A percentile compares a stretch with the other conserved stretches of the same genome.
phyloP scores from a whole-genome alignment of 495 filamentous ascomycete genomes.

The Xylaria nigripes region DNA sequence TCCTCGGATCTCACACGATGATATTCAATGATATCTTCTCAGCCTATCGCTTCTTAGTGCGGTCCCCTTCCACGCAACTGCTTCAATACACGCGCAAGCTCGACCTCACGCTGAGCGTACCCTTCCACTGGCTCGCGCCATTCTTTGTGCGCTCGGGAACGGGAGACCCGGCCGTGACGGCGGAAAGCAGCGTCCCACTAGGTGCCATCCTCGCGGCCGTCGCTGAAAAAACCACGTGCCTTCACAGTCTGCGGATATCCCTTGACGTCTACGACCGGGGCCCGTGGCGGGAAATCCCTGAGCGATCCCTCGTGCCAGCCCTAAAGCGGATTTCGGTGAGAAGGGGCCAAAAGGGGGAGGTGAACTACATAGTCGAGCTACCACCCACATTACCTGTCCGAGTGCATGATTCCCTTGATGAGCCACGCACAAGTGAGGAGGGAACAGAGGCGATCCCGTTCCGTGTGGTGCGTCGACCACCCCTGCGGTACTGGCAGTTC shows the following conservation, averaged over 20 bases:
- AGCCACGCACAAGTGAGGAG: background rate
- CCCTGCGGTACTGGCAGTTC: slow-evolving; percentile 26
- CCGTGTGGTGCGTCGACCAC: slow-evolving; percentile 15
- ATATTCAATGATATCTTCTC: slow-evolving; percentile 25
- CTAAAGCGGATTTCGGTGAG: slow-evolving; percentile 14
- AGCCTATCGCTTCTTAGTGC: slow-evolving; percentile 25
- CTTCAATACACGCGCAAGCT: slow-evolving; percentile 17
- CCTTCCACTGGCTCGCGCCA: slow-evolving; percentile 20
- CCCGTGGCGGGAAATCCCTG: slow-evolving; percentile 25
- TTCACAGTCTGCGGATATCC: slow-evolving; percentile 22
- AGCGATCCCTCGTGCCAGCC: slow-evolving; percentile 8
- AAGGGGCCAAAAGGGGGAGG: background rate
- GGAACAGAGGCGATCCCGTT: slow-evolving; percentile 8
- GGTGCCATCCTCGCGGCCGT: slow-evolving; percentile 3
- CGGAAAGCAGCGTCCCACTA: background rate
- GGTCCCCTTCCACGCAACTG: slow-evolving; percentile 13
- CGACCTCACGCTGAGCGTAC: slow-evolving; percentile 22
- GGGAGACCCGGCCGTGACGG: background rate
- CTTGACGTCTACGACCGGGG: slow-evolving; percentile 27
- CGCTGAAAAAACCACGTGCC: slow-evolving; percentile 14
- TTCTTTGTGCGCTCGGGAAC: slow-evolving; percentile 8
- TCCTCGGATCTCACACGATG: slow-evolving; percentile 22
- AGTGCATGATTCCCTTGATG: slow-evolving; percentile 14
- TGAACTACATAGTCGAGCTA: slow-evolving; percentile 21
- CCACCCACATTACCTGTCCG: slow-evolving; percentile 19